These are phyloP conservation scores for Sporothrix phasma DNA, from an alignment of 2,329 filamentous ascomycete species.

Conservation along the genomic window DNA sequence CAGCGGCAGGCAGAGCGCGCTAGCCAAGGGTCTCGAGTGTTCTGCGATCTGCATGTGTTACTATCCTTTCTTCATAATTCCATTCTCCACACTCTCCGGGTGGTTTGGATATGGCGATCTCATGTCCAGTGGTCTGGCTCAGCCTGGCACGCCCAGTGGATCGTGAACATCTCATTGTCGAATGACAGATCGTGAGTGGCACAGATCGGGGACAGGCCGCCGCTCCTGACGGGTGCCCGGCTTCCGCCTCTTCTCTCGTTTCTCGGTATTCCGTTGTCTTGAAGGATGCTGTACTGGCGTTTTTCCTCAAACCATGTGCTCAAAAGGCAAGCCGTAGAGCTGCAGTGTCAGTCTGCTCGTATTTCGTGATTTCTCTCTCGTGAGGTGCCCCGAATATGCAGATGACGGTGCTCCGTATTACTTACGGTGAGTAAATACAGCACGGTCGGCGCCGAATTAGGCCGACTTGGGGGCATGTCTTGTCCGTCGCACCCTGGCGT, in stretches of 20 bases:
- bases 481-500: background rate
- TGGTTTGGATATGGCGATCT: background rate
- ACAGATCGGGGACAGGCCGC: background rate
- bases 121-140: background rate
- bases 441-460: background rate
- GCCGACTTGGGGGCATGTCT: background rate
- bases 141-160: background rate
- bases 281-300: background rate
- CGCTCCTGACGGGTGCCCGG: background rate
- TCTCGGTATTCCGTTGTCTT: background rate
- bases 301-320: background rate
- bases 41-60: slow-evolving; percentile 5
- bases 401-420: background rate
- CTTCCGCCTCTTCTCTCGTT: background rate
- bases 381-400: background rate
- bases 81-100: background rate
- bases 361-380: background rate
- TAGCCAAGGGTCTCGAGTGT: slow-evolving; percentile 14
- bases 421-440: slow-evolving; percentile 4
- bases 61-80: background rate
- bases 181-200: background rate
- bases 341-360: background rate
- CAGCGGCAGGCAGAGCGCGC: too few species aligned
- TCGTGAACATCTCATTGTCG: background rate
- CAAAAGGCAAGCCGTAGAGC: background rate